Base-by-base conservation (phyloP, 805 yeast genomes). In the Metschnikowia kunwiensis region DNA sequence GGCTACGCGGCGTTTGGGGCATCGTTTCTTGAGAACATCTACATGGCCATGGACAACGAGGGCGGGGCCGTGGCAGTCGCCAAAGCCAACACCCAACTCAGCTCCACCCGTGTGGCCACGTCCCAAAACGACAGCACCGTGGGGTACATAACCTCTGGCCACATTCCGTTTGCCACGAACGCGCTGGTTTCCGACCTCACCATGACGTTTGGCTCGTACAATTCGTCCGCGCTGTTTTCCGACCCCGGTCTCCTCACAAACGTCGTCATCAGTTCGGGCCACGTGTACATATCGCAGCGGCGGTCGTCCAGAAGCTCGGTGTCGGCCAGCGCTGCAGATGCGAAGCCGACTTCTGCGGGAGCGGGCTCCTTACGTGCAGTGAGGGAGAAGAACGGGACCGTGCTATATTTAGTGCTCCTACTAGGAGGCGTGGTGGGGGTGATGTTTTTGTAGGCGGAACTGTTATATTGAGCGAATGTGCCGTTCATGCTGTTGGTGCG, bases 41-140 rank as follows among this genome's bases (percentile, higher is more conserved):
- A 75, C 51, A 40, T 82, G 24, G 89, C 81, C 0, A 79, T 80
- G 24, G 87, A 83, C 55, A 68, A 76, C 43, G 86, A 72, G 11
- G 75, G 75, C 13, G 55, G 64, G 17, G 60, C 61, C 15, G 52
- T 82, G 18, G 93, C 82, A 0, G 32, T 83, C 32, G 85, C 78
- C 1, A 70, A 70, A 30, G 66, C 80, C 3, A 63, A 65, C 36
- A 42, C 37, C 8, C 35, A 44, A 16, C 17, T 56, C 10, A 34
- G 20, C 19, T 23, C 17, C 16, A 24, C 11, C 24, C 15, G 6
- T 14, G 10, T 3, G 41, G 29, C 49, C 49, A 11, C 27, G 7
- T 9, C 21, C 28, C 7, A 8, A 5, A 24, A n/a, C 63, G 24
- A 11, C 23, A 43, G 53, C 11, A 38, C 50, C 6, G 44, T 54